Evolutionary conservation across 225 moss, liverwort and hornwort genomes (phyloP), one percentile per base, ranked within the genome.

Genomic region (Bryum argenteum): DNA sequence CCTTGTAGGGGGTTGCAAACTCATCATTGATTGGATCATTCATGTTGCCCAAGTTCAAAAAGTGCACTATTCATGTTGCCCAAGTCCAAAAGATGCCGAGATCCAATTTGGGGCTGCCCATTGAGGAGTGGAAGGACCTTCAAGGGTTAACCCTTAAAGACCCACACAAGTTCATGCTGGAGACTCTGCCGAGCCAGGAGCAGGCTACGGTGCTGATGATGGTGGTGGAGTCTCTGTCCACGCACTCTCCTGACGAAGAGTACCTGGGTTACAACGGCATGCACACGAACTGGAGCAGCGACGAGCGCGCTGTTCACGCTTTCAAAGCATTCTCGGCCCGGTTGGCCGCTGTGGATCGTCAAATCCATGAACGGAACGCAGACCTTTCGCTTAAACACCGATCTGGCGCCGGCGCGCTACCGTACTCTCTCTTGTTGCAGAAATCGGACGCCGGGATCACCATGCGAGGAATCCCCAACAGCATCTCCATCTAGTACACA

Each of bases 201-300:
- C 86, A 94, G 61, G 76, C 94, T 26, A 89, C 90, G 0, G 80
- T 86, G 63, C 38, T 93, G 77, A 97, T 94, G 91, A 82, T 80
- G 24, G 90, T 97, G 24, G 68, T 91, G 38, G 94, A 93, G 76
- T 80, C 87, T 1, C 67, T 97, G 56, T 93, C 91, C 2, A 92
- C 89, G 10, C 96, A 97, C 69, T 88, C 91, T 21, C 89, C 93
- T 8, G 96, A 97, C 21, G 96, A 97, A 71, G 89, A 92, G 72
- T 97, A 97, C 54, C 75, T 94, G 8, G 93, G 93, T 0, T 74
- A 84, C 60, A 82, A 84, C 16, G 67, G 81, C 4, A 71, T 75
- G 50, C 84, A 84, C 58, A 82, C 91, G 1, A 77, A 89, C 40
- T 97, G 94, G 96, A 86, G 87, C 0, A 73, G 79, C 63, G 71